phyloP scores from a whole-genome alignment of 2,329 filamentous ascomycete genomes.

The Clonostachys rosea region DNA sequence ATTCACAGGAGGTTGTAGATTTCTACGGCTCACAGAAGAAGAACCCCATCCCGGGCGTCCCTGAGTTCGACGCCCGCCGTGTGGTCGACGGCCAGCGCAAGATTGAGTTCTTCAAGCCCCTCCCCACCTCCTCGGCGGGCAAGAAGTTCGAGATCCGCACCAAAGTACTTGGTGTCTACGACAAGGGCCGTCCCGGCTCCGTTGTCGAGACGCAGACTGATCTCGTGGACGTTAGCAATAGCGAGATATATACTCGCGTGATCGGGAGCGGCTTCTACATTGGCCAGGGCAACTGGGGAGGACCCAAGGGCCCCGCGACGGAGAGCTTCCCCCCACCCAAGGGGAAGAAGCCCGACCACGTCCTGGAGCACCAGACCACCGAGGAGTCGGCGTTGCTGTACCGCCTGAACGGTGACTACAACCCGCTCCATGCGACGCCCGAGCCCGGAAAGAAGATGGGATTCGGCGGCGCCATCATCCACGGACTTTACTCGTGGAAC shows the following conservation, averaged over 20 bases:
- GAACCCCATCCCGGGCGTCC: slow-evolving; percentile 68
- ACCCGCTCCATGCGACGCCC: slow-evolving; percentile 84
- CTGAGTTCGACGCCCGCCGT: slow-evolving; percentile 68
- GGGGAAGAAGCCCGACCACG: slow-evolving; percentile 68
- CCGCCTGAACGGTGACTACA: slow-evolving; percentile 89
- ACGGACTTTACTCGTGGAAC: slow-evolving; percentile 88
- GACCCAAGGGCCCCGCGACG: slow-evolving; percentile 81
- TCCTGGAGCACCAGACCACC: slow-evolving; percentile 66
- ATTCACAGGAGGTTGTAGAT: slow-evolving; percentile 72
- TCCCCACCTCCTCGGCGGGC: slow-evolving; percentile 68
- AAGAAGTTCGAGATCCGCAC: slow-evolving; percentile 70
- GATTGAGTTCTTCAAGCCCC: slow-evolving; percentile 70
- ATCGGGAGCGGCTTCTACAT: slow-evolving; percentile 74
- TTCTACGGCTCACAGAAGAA: slow-evolving; percentile 71
- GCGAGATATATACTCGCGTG: slow-evolving; percentile 67
- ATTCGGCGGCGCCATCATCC: slow-evolving; percentile 84
- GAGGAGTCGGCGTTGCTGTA: slow-evolving; percentile 72
- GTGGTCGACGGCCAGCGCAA: slow-evolving; percentile 82
- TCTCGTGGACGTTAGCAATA: slow-evolving; percentile 65
- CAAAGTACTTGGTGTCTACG: slow-evolving; percentile 81
- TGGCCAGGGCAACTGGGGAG: slow-evolving; percentile 77
- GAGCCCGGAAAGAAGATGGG: slow-evolving; percentile 86
- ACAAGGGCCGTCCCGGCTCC: slow-evolving; percentile 80
- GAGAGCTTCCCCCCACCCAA: slow-evolving; percentile 74
- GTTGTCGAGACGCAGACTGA: slow-evolving; percentile 77